These are phyloP conservation scores for Halenospora varia DNA, from an alignment of 495 filamentous ascomycete genomes.

Conservation along the genomic window DNA sequence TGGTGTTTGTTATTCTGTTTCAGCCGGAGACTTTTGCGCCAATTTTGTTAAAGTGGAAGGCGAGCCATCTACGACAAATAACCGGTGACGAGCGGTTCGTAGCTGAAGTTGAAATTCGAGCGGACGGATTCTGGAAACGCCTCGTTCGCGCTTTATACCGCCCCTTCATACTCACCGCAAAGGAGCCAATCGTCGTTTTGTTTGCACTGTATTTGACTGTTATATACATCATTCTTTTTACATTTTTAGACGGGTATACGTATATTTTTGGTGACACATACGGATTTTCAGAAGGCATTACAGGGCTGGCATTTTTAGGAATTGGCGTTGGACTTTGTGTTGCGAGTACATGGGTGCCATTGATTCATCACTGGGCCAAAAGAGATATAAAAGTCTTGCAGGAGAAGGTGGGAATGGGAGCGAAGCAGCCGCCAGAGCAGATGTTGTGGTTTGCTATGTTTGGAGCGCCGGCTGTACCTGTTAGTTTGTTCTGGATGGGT, in stretches of 20 bases:
- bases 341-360: conserved; percentile 42
- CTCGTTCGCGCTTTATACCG: conserved; percentile 59
- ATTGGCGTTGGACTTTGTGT: conserved; percentile 52
- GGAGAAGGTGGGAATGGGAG: conserved; percentile 25
- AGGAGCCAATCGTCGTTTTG: conserved; percentile 71
- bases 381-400: conserved; percentile 33
- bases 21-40: conserved; percentile 69
- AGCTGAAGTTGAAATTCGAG: conserved; percentile 63
- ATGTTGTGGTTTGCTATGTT: conserved; percentile 57
- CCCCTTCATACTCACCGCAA: conserved; percentile 60
- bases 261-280: conserved; percentile 60
- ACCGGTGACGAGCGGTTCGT: conserved; percentile 61
- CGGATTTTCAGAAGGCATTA: conserved; percentile 46
- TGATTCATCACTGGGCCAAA: conserved; percentile 52
- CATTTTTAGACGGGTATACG: conserved; percentile 61
- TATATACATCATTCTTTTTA: conserved; percentile 64
- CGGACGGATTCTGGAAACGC: conserved; percentile 56
- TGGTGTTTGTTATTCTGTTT: conserved; percentile 52
- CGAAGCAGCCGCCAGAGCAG: conserved; percentile 44
- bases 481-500: conserved; percentile 59
- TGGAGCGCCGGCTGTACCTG: conserved; percentile 50
- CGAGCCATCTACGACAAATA: conserved; percentile 54
- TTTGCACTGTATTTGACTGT: conserved; percentile 58
- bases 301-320: conserved; percentile 54
- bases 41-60: conserved; percentile 62